These are phyloP conservation scores for Abelmoschus esculentus DNA, from an alignment of 345 rosid genomes.

Conservation along the genomic window DNA sequence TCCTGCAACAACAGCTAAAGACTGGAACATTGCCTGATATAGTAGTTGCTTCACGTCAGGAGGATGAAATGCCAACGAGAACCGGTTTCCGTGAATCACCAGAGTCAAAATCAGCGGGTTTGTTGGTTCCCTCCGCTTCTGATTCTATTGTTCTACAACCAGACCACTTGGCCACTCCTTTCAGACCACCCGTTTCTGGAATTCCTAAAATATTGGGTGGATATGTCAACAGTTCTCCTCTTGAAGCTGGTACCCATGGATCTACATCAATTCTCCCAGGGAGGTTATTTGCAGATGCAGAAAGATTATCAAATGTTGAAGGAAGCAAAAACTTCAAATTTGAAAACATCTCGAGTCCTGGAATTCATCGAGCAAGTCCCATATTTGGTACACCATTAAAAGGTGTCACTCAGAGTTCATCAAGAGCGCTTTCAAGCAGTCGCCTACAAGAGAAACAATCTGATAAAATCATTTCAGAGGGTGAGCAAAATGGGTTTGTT, in stretches of 20 bases:
- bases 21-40: slow-evolving; percentile 36
- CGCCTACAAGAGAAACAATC: slow-evolving; percentile 23
- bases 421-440: slow-evolving; percentile 25
- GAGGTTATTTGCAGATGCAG: slow-evolving; percentile 33
- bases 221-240: slow-evolving; percentile 18
- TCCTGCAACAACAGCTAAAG: slow-evolving; percentile 57
- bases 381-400: slow-evolving; percentile 32
- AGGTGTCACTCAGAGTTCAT: slow-evolving; percentile 24
- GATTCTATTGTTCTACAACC: slow-evolving; percentile 32
- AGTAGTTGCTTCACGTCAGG: slow-evolving; percentile 27
- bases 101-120: slow-evolving; percentile 25
- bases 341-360: slow-evolving; percentile 36
- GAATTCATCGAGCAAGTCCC: slow-evolving; percentile 9
- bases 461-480: slow-evolving; percentile 33
- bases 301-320: slow-evolving; percentile 31
- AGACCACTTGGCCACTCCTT: slow-evolving; percentile 12
- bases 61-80: slow-evolving; percentile 33
- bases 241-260: slow-evolving; percentile 17
- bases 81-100: slow-evolving; percentile 26
- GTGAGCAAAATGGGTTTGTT: slow-evolving; percentile 41
- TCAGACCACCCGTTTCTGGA: slow-evolving; percentile 33
- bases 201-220: slow-evolving; percentile 27
- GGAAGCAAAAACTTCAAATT: slow-evolving; percentile 33
- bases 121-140: slow-evolving; percentile 29
- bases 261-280: slow-evolving; percentile 35